Base-by-base conservation (phyloP, 305 asterid species). In the Fraxinus xanthoxyloides region DNA sequence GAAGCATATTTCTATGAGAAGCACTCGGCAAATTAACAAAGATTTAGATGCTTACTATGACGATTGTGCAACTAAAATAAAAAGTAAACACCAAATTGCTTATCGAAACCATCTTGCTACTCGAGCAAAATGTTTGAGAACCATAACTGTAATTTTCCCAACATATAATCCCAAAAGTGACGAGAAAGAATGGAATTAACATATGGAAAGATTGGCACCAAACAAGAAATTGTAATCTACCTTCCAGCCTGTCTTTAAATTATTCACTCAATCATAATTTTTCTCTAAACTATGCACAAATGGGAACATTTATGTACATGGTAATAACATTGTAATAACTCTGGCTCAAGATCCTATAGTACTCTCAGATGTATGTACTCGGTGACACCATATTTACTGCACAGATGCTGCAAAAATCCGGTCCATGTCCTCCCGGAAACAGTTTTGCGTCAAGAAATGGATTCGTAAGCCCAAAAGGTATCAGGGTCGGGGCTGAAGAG, bases 401-500 rank as follows among this genome's bases (percentile, higher is more conserved):
- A 46, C 74, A 80, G 21, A 35, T 59, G 84, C 21, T 72, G 34
- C 46, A 46, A 74, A 74, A 36, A 46, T 70, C 72, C 51, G 2
- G 15, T 31, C 43, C 28, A 19, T 28, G 13, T 7, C 48, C 30
- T 2, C 35, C 35, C 7, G 31, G 26, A 36, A 28, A 38, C 48
- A 19, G 23, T 35, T 7, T 35, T 26, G 32, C 13, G 24, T 93
- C 91, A 95, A 77, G 97, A 89, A 80, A 82, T 84, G 72, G 91
- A 86, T 89, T 95, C 99, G 36, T 92, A 92, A 3, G 97, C 97
- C 99, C 99, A 95, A 85, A 95, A 95, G 63, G 98, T 94, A 85
- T 92, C 99, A 0, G 97, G 95, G 85, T 95, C 95, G 6, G 93
- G 93, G 83, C 92, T 92, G 92, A 90, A 95, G 78, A 95, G 93